These are phyloP conservation scores for Tetracladium marchalianum DNA, from an alignment of 495 filamentous ascomycete genomes.

Conservation along the genomic window DNA sequence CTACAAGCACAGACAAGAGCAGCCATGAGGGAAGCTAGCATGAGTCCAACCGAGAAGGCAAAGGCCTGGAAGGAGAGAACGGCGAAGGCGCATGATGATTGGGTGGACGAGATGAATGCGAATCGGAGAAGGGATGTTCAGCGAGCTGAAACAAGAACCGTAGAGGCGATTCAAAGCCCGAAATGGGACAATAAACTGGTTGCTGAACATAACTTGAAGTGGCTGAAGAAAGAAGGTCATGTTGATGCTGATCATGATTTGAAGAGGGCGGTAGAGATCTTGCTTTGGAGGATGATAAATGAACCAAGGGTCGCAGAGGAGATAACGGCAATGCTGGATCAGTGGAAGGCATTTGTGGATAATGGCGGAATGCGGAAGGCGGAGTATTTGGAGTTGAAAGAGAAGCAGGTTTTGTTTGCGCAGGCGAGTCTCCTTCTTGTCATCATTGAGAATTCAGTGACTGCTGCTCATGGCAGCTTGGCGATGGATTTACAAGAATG, in stretches of 20 bases:
- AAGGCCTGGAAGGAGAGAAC: constrained; percentile 21
- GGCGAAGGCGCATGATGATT: constrained; percentile 7
- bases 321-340: constrained; percentile 40
- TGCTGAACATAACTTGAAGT: constrained; percentile 36
- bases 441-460: constrained; percentile 36
- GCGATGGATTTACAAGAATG: constrained; percentile 54
- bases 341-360: constrained; percentile 48
- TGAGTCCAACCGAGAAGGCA: constrained; percentile 36
- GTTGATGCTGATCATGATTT: constrained; percentile 15
- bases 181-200: constrained; percentile 43
- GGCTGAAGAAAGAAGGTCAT: constrained; percentile 29
- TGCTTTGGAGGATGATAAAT: constrained; percentile 45
- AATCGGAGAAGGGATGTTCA: constrained; percentile 22
- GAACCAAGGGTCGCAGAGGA: constrained; percentile 33
- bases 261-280: constrained; percentile 35
- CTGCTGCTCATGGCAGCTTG: constrained; percentile 38
- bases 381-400: constrained; percentile 35
- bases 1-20: constrained; percentile 25
- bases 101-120: constrained; percentile 21
- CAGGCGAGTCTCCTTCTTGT: constrained; percentile 42
- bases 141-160: constrained; percentile 13
- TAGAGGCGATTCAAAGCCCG: constrained; percentile 47
- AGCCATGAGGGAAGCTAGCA: constrained; percentile 31
- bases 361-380: constrained; percentile 46
- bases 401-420: constrained; percentile 36